Base-by-base conservation (phyloP, 2,329 filamentous ascomycete species). In the Fusarium fujikuroi region DNA sequence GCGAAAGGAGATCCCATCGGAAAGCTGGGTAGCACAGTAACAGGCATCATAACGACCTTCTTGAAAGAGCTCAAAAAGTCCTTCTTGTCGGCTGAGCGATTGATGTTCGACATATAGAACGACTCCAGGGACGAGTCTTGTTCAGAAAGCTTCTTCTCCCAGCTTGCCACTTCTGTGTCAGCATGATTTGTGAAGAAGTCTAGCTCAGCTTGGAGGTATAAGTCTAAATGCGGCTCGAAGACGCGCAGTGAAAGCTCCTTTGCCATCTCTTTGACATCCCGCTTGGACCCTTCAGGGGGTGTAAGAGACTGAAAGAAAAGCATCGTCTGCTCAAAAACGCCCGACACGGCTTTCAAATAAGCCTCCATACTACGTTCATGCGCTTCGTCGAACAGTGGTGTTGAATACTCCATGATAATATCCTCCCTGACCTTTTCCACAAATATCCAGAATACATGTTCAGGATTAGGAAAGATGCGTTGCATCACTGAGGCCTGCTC, bases 1-100 rank as follows among this genome's bases (percentile, higher is more conserved):
- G 83, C 87, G 78, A 90, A 93, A 61, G 87, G 87, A n/a, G 85
- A 89, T 14, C 86, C 85, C 56, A 89, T 84, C 10, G 89, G 83
- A 68, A 94, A 89, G 52, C 89, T 91, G 3, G 94, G 93, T 8
- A 98, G 85, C 14, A 95, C 95, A 59, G 94, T 97, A 54, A 99
- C 95, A 5, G 96, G 96, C 91, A 97, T 97, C 95, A 99, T 98
- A 73, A 99, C 93, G 14, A 99, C 96, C 82, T 98, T 98, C 80
- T 95, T 98, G 86, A 99, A 99, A 0, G 95, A 97, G 50, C 92
- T 96, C 69, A 99, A 81, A 77, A 99, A 99, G 80, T 99, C 96
- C 75, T 95, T 94, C 84, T 99, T 99, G 72, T 97, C 96, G 2
- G 95, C 96, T 80, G 97, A 95, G 32, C 96, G 90, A 79, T 95